A percentile compares a stretch with the other conserved stretches of the same genome.
These are phyloP conservation scores for Leucogyrophana mollusca DNA, from an alignment of 768 basidiomycete species.

Conservation along the genomic window DNA sequence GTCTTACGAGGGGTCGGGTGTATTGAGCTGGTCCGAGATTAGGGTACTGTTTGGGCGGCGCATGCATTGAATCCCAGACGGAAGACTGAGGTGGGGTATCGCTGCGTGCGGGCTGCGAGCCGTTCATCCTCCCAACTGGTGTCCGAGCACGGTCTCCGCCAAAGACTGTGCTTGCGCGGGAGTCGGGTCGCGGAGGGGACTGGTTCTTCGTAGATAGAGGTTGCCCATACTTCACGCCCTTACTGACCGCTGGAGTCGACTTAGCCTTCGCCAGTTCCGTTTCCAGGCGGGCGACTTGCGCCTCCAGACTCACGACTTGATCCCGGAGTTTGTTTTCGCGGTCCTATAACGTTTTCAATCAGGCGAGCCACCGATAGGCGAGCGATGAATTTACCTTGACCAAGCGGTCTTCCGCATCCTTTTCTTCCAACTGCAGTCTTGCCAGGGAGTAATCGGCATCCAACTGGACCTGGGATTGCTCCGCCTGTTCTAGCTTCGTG, in stretches of 20 bases:
- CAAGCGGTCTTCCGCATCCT: conserved; percentile 67
- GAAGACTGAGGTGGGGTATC: conserved; percentile 53
- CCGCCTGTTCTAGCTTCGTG: conserved; percentile 64
- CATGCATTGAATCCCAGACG: conserved; percentile 75
- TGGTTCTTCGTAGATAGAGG: conserved; percentile 26
- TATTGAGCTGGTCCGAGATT: conserved; percentile 9
- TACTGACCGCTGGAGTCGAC: conserved; percentile 25
- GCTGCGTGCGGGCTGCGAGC: conserved; percentile 29
- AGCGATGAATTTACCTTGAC: conserved; percentile 47
- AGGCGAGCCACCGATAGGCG: neutral
- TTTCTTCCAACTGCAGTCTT: conserved; percentile 74
- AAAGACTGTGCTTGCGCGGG: conserved; percentile 67
- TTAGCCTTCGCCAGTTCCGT: conserved; percentile 54
- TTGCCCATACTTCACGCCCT: conserved; percentile 42
- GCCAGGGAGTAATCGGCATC: conserved; percentile 69
- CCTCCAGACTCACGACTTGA: conserved; percentile 62
- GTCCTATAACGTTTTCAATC: conserved; percentile 45
- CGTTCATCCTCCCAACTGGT: conserved; percentile 43
- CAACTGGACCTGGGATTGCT: conserved; percentile 62
- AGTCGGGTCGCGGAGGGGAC: conserved; percentile 65
- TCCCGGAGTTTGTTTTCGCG: conserved; percentile 68
- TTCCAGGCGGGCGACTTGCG: conserved; percentile 55
- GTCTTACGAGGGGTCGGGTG: conserved; percentile 2
- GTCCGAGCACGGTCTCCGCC: conserved; percentile 49
- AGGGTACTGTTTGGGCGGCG: conserved; percentile 28